phyloP scores from a whole-genome alignment of 2,329 filamentous ascomycete species.

The Diaporthe sp. region DNA sequence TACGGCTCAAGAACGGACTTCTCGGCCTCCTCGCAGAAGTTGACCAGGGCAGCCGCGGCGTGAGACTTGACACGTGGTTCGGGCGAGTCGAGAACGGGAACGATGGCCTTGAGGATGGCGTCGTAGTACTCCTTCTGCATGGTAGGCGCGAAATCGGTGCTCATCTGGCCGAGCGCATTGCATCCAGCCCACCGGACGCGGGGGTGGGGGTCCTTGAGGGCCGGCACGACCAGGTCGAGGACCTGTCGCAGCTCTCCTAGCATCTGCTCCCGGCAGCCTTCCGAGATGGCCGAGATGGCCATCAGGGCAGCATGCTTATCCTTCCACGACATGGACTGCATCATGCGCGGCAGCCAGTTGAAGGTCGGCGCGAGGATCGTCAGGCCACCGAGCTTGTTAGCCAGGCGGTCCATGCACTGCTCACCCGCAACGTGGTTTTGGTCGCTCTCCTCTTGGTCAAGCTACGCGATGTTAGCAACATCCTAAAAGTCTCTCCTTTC shows the following conservation, averaged over 20 bases:
- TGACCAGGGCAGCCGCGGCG: conserved; percentile 96
- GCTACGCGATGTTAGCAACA: conserved; percentile 57
- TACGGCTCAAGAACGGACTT: conserved; percentile 93
- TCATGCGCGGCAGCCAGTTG: conserved; percentile 97
- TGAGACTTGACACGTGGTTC: conserved; percentile 97
- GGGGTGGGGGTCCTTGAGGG: conserved; percentile 88
- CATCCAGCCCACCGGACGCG: conserved; percentile 97
- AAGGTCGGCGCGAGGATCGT: conserved; percentile 94
- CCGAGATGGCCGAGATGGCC: conserved; percentile 98
- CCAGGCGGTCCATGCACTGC: conserved; percentile 97
- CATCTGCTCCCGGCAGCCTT: conserved; percentile 97
- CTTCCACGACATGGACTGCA: conserved; percentile 93
- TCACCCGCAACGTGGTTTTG: conserved; percentile 97
- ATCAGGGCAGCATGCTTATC: conserved; percentile 97
- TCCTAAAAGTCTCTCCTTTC: not conserved
- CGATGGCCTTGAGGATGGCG: conserved; percentile 87
- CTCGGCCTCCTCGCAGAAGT: conserved; percentile 98
- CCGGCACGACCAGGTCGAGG: conserved; percentile 91
- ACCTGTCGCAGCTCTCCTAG: conserved; percentile 94
- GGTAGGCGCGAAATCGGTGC: conserved; percentile 96
- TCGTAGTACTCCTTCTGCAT: conserved; percentile 98
- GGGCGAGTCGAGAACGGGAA: conserved; percentile 88
- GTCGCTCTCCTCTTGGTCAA: conserved; percentile 96
- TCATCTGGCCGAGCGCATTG: conserved; percentile 99
- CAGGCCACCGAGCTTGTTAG: conserved; percentile 96